These are phyloP conservation scores for Ganoderma leucocontextum DNA, from an alignment of 1,284 basidiomycete species.

Conservation along the genomic window DNA sequence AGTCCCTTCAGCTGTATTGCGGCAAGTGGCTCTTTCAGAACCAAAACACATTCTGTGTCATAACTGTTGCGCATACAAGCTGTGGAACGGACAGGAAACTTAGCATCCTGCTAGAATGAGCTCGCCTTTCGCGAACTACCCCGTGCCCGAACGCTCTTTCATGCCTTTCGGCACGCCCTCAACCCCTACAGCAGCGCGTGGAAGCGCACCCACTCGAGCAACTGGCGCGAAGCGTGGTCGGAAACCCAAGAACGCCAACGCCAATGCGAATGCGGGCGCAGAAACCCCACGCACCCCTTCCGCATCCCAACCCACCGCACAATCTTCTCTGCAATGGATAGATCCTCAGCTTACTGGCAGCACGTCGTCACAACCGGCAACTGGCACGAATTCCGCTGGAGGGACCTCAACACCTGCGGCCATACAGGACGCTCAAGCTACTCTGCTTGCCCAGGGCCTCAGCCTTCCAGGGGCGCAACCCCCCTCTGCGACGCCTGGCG, in stretches of 20 bases:
- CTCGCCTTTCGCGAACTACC: conserved; percentile 41
- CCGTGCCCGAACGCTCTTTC: conserved; percentile 44
- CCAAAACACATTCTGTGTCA: background rate
- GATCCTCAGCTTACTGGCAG: conserved; percentile 25
- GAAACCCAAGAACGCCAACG: conserved; percentile 56
- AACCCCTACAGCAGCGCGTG: conserved; percentile 39
- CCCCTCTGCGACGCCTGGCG: conserved; percentile 25
- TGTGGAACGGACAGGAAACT: too few relatives aligned
- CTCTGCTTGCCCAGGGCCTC: conserved; percentile 31
- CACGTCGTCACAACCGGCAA: conserved; percentile 16
- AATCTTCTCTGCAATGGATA: conserved; percentile 34
- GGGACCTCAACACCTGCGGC: conserved; percentile 14
- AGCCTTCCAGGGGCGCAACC: conserved; percentile 38
- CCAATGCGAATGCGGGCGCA: conserved; percentile 33
- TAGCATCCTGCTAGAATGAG: conserved; percentile 29
- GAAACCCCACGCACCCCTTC: conserved; percentile 29
- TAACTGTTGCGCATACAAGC: background rate
- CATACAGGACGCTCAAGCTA: conserved; percentile 27
- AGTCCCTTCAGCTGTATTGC: background rate
- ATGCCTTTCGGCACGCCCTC: conserved; percentile 41
- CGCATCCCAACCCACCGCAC: conserved; percentile 24
- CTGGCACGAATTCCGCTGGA: conserved; percentile 26
- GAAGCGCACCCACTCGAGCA: conserved; percentile 43
- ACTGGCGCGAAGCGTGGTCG: conserved; percentile 65
- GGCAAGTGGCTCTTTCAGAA: background rate